These are phyloP conservation scores for Platanus orientalis DNA, from an alignment of 164 flowering plant species.

Conservation along the genomic window DNA sequence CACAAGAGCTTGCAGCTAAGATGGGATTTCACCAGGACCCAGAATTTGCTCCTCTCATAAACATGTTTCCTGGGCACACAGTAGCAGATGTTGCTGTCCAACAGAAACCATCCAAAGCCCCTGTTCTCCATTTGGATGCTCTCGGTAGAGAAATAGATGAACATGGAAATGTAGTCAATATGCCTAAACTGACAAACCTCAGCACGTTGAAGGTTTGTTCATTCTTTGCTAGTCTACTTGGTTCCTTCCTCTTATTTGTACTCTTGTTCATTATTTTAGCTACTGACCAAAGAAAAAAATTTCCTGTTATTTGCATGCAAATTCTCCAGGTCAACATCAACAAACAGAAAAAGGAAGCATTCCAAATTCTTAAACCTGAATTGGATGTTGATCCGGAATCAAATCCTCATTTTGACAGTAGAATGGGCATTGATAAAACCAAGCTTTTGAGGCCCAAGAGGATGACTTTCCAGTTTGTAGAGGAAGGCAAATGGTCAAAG, in stretches of 20 bases:
- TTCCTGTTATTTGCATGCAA: slow-evolving; percentile 11
- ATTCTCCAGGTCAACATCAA: slow-evolving; percentile 87
- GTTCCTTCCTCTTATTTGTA: slow-evolving; percentile 1
- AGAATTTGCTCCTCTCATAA: slow-evolving; percentile 82
- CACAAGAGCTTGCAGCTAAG: slow-evolving; percentile 95
- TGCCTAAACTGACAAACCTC: slow-evolving; percentile 68
- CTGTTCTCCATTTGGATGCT: slow-evolving; percentile 94
- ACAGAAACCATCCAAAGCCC: slow-evolving; percentile 91
- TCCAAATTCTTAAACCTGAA: slow-evolving; percentile 90
- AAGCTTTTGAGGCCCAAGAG: slow-evolving; percentile 91
- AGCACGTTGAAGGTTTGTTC: slow-evolving; percentile 87
- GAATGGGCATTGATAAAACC: slow-evolving; percentile 81
- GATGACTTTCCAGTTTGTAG: slow-evolving; percentile 89
- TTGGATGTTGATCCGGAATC: slow-evolving; percentile 79
- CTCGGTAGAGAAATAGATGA: slow-evolving; percentile 97
- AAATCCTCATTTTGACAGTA: slow-evolving; percentile 81
- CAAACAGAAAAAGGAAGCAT: slow-evolving; percentile 96
- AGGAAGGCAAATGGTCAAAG: slow-evolving; percentile 97
- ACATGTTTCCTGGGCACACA: slow-evolving; percentile 83
- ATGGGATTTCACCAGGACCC: slow-evolving; percentile 98
- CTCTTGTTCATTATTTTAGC: slow-evolving; percentile 3
- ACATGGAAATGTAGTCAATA: slow-evolving; percentile 85
- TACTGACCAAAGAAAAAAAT: too few species aligned
- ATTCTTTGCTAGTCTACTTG: neutral
- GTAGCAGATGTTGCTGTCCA: slow-evolving; percentile 44